phyloP scores from a whole-genome alignment of 441 rosid genomes.

The Euphorbia schlechtendalii region DNA sequence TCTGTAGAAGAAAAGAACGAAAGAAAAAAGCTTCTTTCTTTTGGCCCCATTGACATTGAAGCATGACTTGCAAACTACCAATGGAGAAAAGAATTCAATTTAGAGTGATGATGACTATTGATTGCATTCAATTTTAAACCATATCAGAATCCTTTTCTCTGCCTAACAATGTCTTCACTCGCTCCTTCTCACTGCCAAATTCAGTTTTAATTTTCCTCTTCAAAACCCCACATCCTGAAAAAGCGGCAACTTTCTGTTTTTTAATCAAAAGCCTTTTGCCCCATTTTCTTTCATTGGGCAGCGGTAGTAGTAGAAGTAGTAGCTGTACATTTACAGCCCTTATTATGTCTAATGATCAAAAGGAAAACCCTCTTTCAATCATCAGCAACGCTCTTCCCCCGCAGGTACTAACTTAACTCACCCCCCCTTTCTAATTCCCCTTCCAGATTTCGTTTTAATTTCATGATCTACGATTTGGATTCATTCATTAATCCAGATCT shows the following conservation, averaged over 20 bases:
- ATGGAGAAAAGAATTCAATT: not conserved
- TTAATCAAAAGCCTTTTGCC: constrained; percentile 9
- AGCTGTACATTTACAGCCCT: not conserved
- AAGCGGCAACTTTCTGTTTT: constrained; percentile 13
- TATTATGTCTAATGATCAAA: constrained; percentile 28
- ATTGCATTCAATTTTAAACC: not conserved
- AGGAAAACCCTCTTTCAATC: constrained; percentile 26
- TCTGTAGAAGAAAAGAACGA: too few relatives aligned
- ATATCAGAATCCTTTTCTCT: not conserved
- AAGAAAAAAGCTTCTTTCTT: not conserved
- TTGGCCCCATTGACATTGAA: not conserved
- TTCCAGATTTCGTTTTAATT: not conserved
- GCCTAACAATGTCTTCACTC: not conserved
- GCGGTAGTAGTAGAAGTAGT: not conserved
- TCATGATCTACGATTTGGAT: constrained; percentile 10
- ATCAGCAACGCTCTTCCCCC: constrained; percentile 24
- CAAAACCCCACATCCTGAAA: constrained; percentile 19
- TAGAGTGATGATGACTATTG: not conserved
- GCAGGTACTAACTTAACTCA: constrained; percentile 15
- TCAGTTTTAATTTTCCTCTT: not conserved
- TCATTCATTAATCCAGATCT: not conserved
- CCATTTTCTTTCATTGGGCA: constrained; percentile 5
- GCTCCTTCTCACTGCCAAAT: not conserved
- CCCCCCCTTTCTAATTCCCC: not conserved
- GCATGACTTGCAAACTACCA: constrained; percentile 6